Conservation (phyloP, 2,329 filamentous ascomycete genomes). For the Sporothrix humicola region DNA sequence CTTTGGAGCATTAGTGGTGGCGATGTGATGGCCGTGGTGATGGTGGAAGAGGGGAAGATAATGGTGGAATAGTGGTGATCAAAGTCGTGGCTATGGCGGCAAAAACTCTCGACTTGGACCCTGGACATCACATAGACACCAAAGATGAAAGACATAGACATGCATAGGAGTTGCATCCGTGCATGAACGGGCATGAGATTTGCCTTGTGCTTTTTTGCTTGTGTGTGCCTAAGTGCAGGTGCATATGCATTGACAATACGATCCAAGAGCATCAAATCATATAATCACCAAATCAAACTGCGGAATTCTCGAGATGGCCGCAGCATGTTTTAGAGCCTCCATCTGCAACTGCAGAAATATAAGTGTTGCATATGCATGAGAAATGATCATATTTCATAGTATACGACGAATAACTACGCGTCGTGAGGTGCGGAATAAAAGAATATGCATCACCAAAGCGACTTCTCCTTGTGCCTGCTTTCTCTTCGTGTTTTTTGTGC, state of each 20-base stretch:
- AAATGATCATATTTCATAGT: neutral
- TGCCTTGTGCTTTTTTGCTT: neutral
- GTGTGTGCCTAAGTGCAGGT: neutral
- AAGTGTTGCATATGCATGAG: neutral
- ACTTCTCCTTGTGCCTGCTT: neutral
- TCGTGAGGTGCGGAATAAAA: neutral
- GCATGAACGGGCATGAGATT: neutral
- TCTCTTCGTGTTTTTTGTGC: neutral
- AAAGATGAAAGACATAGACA: neutral
- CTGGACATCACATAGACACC: neutral
- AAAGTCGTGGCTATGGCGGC: conserved; percentile 7
- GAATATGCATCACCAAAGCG: neutral
- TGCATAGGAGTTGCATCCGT: neutral
- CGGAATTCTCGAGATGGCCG: neutral
- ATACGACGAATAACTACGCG: neutral
- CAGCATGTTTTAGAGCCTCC: conserved; percentile 12
- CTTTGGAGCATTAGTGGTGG: neutral
- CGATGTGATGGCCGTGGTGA: neutral
- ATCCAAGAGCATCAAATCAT: neutral
- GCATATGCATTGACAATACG: neutral
- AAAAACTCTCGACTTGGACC: neutral
- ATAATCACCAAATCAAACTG: neutral
- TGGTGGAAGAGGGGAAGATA: neutral
- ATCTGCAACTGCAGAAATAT: neutral
- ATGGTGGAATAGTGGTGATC: neutral